These are phyloP conservation scores for Sporothrix humicola DNA, from an alignment of 2,329 filamentous ascomycete species.

Conservation along the genomic window DNA sequence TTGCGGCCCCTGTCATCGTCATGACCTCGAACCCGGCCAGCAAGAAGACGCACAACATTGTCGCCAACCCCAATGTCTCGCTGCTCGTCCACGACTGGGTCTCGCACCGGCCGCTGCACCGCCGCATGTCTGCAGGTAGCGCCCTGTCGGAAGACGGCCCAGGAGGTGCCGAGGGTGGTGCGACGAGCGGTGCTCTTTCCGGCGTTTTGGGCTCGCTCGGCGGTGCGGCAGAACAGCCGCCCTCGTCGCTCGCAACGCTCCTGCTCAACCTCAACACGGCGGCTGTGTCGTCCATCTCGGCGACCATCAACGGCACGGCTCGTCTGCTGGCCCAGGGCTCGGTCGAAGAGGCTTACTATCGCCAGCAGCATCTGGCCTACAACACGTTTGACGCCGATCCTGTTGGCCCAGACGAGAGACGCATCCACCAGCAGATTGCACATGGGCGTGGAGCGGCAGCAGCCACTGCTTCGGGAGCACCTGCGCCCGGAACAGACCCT, in stretches of 20 bases:
- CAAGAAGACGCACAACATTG: conserved; percentile 80
- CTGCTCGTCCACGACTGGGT: conserved; percentile 98
- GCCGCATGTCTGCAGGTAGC: conserved; percentile 64
- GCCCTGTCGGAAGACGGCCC: conserved; percentile 49
- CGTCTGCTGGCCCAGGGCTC: conserved; percentile 73
- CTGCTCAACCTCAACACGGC: conserved; percentile 91
- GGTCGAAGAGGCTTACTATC: conserved; percentile 84
- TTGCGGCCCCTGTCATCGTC: conserved; percentile 74
- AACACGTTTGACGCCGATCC: conserved; percentile 77
- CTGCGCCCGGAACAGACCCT: conserved; percentile 38
- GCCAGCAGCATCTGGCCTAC: conserved; percentile 83
- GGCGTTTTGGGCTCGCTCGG: not conserved
- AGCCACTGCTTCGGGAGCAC: not conserved
- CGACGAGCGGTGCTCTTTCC: conserved; percentile 9
- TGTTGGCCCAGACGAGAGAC: conserved; percentile 47
- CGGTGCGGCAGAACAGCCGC: conserved; percentile 63
- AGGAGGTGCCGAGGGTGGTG: not conserved
- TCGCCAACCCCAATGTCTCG: conserved; percentile 84
- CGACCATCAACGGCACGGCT: conserved; percentile 91
- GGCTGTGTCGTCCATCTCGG: conserved; percentile 84
- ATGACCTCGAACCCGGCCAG: conserved; percentile 86
- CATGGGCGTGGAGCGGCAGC: conserved; percentile 45
- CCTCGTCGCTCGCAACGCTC: conserved; percentile 77
- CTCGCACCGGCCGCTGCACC: conserved; percentile 83
- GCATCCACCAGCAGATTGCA: conserved; percentile 45